A percentile compares a stretch with the other conserved stretches of the same genome.
Conservation (phyloP, 2,329 filamentous ascomycete genomes). For the Neofusicoccum umdonicola region DNA sequence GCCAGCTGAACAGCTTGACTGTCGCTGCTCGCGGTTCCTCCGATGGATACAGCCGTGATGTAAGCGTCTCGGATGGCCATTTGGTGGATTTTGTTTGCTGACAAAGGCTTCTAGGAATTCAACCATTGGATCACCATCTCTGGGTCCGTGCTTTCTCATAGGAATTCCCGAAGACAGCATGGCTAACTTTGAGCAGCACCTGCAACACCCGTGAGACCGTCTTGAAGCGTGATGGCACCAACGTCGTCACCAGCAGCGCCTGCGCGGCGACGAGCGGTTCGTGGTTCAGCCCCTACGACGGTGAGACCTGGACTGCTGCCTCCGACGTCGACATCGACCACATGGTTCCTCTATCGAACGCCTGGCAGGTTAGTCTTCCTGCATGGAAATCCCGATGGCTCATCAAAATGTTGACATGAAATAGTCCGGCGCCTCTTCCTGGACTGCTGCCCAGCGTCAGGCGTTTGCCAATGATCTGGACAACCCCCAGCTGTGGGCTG, state of each 20-base stretch:
- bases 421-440: slow-evolving; percentile 67
- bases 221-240: slow-evolving; percentile 68
- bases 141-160: neutral
- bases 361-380: slow-evolving; percentile 63
- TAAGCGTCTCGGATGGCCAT: slow-evolving; percentile 70
- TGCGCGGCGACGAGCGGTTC: slow-evolving; percentile 65
- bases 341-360: slow-evolving; percentile 76
- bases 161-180: neutral
- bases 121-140: slow-evolving; percentile 15
- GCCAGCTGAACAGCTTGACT: slow-evolving; percentile 57
- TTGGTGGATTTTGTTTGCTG: neutral
- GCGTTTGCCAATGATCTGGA: slow-evolving; percentile 74
- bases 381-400: neutral
- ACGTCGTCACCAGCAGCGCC: slow-evolving; percentile 56
- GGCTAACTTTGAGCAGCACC: slow-evolving; percentile 43
- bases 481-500: slow-evolving; percentile 74
- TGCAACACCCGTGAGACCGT: slow-evolving; percentile 76
- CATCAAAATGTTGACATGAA: neutral
- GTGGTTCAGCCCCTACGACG: slow-evolving; percentile 74
- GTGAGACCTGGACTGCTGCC: slow-evolving; percentile 65
- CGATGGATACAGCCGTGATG: slow-evolving; percentile 60
- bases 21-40: slow-evolving; percentile 57
- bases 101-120: neutral
- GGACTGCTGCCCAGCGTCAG: slow-evolving; percentile 67
- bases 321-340: slow-evolving; percentile 80